phyloP scores from a whole-genome alignment of 495 filamentous ascomycete genomes.

The Trichoderma erinaceum region DNA sequence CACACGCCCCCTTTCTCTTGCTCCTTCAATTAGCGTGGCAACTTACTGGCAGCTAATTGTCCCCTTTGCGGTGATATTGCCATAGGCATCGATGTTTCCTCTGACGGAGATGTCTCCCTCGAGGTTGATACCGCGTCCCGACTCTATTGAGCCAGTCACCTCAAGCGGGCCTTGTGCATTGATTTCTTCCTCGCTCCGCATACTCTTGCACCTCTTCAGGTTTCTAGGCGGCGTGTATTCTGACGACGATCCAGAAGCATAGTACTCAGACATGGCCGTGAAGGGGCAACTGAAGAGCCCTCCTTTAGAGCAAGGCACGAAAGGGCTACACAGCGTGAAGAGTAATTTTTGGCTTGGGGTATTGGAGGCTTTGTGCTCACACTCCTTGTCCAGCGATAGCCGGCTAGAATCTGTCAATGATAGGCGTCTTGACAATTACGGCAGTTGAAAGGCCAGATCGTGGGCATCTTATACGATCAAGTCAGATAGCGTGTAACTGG shows the following conservation, averaged over 20 bases:
- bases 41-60: constrained; percentile 26
- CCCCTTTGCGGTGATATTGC: constrained; percentile 29
- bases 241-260: constrained; percentile 5
- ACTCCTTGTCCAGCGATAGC: background rate
- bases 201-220: constrained; percentile 27
- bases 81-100: constrained; percentile 37
- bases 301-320: background rate
- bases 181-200: constrained; percentile 29
- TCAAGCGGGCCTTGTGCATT: constrained; percentile 32
- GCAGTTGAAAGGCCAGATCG: background rate
- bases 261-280: constrained; percentile 13
- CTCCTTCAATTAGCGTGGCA: no score
- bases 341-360: background rate
- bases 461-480: constrained; percentile 1
- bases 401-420: background rate
- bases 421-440: background rate
- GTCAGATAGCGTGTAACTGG: background rate
- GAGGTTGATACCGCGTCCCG: constrained; percentile 27
- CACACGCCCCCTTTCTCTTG: background rate
- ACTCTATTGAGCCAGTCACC: constrained; percentile 35
- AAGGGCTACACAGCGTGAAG: background rate
- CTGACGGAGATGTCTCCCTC: constrained; percentile 30
- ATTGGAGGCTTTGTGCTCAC: background rate
- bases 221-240: background rate
- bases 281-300: background rate